Evolutionary conservation across 108 stramenopile species (phyloP).

Genomic region (Cyclotella cryptica): DNA sequence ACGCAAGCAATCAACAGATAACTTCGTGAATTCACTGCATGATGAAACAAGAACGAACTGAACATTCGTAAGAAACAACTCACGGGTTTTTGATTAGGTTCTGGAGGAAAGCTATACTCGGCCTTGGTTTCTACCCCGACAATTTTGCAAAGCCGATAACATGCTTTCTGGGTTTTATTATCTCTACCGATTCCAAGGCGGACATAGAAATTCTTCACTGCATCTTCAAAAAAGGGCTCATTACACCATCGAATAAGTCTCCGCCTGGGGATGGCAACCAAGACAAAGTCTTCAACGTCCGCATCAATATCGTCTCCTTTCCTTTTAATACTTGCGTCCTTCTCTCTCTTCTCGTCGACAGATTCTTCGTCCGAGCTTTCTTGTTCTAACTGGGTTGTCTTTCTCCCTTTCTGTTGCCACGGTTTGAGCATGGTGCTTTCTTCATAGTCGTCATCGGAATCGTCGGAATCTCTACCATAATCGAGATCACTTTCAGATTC

Average conservation of each 20-base stretch:
- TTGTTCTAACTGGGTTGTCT: conserved; percentile 38
- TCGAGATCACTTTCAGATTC: conserved; percentile 77
- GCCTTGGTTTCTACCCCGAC: conserved; percentile 61
- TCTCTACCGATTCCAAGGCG: conserved; percentile 85
- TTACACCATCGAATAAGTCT: conserved; percentile 87
- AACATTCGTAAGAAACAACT: conserved; percentile 11
- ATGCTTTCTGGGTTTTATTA: conserved; percentile 70
- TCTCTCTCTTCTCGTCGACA: conserved; percentile 47
- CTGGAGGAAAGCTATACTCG: conserved; percentile 72
- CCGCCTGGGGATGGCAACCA: conserved; percentile 80
- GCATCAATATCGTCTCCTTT: conserved; percentile 62
- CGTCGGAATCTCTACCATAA: conserved; percentile 82
- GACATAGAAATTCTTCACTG: conserved; percentile 79
- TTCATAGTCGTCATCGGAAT: conserved; percentile 84
- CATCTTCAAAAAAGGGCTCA: conserved; percentile 86
- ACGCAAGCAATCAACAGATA: conserved; percentile 3
- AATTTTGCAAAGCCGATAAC: conserved; percentile 86
- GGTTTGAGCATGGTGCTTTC: conserved; percentile 57
- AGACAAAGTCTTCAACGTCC: conserved; percentile 72
- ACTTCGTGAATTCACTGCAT: background rate
- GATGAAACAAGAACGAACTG: background rate
- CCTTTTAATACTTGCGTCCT: conserved; percentile 14
- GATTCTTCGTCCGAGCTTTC: conserved; percentile 55
- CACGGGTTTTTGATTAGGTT: conserved; percentile 71
- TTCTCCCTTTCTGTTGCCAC: conserved; percentile 75